Percentiles rank a stretch among this genome's conserved stretches.
phyloP scores from a whole-genome alignment of 805 yeast genomes.

The Kodamaea sagamina region DNA sequence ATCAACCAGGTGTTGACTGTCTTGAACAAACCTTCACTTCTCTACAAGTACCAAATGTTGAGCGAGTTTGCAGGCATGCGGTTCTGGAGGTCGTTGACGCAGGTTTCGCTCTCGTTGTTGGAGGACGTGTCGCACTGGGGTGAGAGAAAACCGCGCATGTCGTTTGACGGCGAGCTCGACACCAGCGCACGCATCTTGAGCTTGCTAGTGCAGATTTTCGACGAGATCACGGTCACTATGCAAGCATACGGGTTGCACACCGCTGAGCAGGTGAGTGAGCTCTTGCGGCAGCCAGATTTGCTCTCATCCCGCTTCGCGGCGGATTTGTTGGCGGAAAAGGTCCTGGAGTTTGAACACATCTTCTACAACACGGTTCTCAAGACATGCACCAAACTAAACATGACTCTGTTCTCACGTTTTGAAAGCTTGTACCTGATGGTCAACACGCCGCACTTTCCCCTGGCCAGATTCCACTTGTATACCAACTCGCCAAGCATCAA shows the following conservation, averaged over 20 bases:
- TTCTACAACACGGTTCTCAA: slow-evolving; percentile 2
- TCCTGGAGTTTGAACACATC: slow-evolving; percentile 19
- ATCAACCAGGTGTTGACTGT: neutral
- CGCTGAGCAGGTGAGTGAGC: neutral
- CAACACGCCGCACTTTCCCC: slow-evolving; percentile 8
- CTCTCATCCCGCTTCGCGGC: neutral
- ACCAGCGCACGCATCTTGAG: neutral
- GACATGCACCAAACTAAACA: neutral
- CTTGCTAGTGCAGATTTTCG: neutral
- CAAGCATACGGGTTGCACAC: neutral
- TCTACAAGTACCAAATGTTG: neutral
- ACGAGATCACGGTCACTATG: neutral
- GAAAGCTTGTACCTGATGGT: slow-evolving; percentile 23
- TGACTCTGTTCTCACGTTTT: slow-evolving; percentile 14
- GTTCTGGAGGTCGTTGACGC: slow-evolving; percentile 1
- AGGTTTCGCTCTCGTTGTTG: neutral
- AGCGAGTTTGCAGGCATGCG: neutral
- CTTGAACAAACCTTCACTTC: neutral
- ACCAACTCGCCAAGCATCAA: slow-evolving; percentile 28
- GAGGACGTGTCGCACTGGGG: slow-evolving; percentile 1
- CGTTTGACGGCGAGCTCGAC: neutral
- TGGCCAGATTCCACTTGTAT: slow-evolving; percentile 18
- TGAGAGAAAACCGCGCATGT: slow-evolving; percentile 2
- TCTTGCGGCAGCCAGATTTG: neutral
- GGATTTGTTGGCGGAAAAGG: slow-evolving; percentile 21